Percentiles rank a stretch among this genome's conserved stretches.
Evolutionary conservation across 305 asterid species (phyloP).

Genomic region (Fraxinus baroniana): DNA sequence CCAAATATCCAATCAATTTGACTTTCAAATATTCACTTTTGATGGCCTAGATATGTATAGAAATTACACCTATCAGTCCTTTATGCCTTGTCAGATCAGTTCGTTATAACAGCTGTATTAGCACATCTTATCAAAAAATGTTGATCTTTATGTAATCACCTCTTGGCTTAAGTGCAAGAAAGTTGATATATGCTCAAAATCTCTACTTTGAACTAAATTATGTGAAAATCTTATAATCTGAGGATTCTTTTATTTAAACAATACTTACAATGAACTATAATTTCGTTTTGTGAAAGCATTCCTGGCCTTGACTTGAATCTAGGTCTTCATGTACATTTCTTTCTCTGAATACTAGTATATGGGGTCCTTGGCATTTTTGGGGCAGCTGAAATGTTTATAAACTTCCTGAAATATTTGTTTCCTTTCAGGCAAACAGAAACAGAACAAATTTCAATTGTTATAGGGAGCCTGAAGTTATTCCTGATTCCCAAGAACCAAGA

Average conservation of each 20-base stretch:
- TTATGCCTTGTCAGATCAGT: slow-evolving; percentile 5
- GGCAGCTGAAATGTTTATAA: slow-evolving; percentile 10
- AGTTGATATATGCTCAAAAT: slow-evolving; percentile 11
- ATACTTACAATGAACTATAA: slow-evolving; percentile 9
- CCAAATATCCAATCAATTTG: no score
- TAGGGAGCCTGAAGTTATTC: slow-evolving; percentile 50
- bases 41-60: no score
- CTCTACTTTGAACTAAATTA: slow-evolving; percentile 5
- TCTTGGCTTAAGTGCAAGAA: slow-evolving; percentile 14
- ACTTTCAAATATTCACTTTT: no score
- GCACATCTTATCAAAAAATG: neutral
- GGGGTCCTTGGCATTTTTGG: neutral
- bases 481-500: slow-evolving; percentile 47
- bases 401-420: slow-evolving; percentile 25
- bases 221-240: slow-evolving; percentile 4
- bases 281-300: slow-evolving; percentile 10
- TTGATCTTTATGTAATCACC: slow-evolving; percentile 9
- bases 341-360: neutral
- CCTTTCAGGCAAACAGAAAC: slow-evolving; percentile 65
- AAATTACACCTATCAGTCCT: no score
- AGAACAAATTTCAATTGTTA: slow-evolving; percentile 57
- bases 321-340: neutral
- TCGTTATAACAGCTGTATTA: neutral
- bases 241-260: neutral
- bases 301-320: slow-evolving; percentile 9